Conservation (phyloP, 805 yeast species). For the Wickerhamomyces alni region DNA sequence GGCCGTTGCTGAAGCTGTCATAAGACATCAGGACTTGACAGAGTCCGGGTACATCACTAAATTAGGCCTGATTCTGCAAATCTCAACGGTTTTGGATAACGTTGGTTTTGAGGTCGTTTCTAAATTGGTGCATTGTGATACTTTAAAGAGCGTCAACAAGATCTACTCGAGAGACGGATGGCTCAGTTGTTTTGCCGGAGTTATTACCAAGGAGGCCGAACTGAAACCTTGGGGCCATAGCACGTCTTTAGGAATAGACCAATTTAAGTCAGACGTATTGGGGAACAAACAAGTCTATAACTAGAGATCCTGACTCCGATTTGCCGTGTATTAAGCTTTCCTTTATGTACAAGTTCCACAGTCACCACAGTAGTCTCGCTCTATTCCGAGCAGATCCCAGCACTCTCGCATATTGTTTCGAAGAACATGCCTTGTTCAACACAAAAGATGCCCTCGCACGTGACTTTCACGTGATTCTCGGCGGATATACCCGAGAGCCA, state of each 20-base stretch:
- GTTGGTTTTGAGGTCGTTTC: conserved; percentile 1
- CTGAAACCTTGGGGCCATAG: conserved; percentile 4
- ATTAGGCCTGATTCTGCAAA: conserved; percentile 2
- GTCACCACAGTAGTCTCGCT: too few species aligned
- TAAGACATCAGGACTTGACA: conserved; percentile 1
- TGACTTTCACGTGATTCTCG: background rate
- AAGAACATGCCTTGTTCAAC: too few species aligned
- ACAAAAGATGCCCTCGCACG: background rate
- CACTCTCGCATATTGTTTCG: too few species aligned
- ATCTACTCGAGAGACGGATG: conserved; percentile 1
- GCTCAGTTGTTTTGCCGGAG: conserved; percentile 2
- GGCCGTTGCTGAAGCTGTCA: conserved; percentile 3
- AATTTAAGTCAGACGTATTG: background rate
- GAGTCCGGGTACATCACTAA: conserved; percentile 1
- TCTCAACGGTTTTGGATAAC: conserved; percentile 5
- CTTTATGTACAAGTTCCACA: too few species aligned
- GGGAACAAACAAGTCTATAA: background rate
- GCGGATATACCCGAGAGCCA: background rate
- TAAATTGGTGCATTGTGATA: conserved; percentile 1
- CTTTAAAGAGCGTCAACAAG: background rate
- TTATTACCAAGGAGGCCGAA: background rate
- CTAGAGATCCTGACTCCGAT: background rate
- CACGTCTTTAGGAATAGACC: conserved; percentile 1
- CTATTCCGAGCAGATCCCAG: too few species aligned
- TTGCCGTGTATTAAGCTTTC: too few species aligned